Conservation (phyloP, 1,139 yeast genomes). For the Saccharomyces hybrid region DNA sequence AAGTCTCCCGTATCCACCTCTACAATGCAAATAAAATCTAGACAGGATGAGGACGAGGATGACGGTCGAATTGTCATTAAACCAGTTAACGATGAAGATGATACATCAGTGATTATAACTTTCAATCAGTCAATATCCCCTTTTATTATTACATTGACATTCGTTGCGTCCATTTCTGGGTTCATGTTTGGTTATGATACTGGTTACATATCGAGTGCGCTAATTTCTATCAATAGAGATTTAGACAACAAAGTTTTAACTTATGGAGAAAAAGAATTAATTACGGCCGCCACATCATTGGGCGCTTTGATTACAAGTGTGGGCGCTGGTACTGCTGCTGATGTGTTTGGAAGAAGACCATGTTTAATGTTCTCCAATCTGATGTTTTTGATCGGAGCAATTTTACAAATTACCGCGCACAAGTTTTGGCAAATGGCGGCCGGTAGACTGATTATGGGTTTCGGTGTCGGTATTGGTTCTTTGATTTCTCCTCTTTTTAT, state of each 20-base stretch:
- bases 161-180: conserved; percentile 84
- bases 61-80: conserved; percentile 26
- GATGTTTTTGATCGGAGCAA: conserved; percentile 75
- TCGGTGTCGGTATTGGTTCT: conserved; percentile 94
- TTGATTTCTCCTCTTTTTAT: conserved; percentile 85
- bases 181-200: conserved; percentile 97
- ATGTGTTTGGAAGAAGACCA: conserved; percentile 72
- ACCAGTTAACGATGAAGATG: conserved; percentile 39
- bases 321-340: conserved; percentile 74
- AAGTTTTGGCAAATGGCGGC: conserved; percentile 85
- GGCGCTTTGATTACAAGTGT: conserved; percentile 82
- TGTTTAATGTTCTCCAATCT: conserved; percentile 74
- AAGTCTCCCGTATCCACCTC: background rate
- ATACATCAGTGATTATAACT: conserved; percentile 36
- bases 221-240: conserved; percentile 76
- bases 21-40: background rate
- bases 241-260: conserved; percentile 49
- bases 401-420: conserved; percentile 70
- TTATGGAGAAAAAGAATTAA: conserved; percentile 74
- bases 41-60: conserved; percentile 6
- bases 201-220: conserved; percentile 88
- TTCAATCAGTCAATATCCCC: conserved; percentile 48
- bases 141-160: conserved; percentile 61
- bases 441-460: conserved; percentile 89
- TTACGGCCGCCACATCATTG: conserved; percentile 90